phyloP scores from a whole-genome alignment of 2,329 filamentous ascomycete species.

The Uncinocarpus reesii region DNA sequence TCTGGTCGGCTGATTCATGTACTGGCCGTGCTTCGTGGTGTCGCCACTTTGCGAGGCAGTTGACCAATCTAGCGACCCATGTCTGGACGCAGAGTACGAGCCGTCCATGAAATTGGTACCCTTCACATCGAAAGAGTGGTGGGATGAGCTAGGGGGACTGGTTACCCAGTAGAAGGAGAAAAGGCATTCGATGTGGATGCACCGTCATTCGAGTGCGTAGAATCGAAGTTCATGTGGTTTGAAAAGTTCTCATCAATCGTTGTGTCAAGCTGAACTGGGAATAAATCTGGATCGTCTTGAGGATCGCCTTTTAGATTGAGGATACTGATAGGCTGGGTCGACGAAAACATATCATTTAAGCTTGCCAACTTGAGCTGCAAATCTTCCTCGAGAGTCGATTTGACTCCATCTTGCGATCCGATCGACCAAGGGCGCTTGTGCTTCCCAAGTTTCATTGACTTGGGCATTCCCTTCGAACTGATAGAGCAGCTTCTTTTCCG shows the following conservation, averaged over 20 bases:
- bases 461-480: constrained; percentile 26
- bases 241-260: constrained; percentile 24
- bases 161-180: constrained; percentile 34
- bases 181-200: constrained; percentile 27
- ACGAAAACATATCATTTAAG: constrained; percentile 41
- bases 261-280: constrained; percentile 30
- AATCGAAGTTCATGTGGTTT: constrained; percentile 25
- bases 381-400: constrained; percentile 35
- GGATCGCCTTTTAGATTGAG: constrained; percentile 36
- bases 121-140: constrained; percentile 18
- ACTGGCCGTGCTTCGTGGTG: constrained; percentile 15
- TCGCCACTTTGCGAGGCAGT: constrained; percentile 19
- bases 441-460: constrained; percentile 49
- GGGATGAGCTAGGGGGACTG: constrained; percentile 32
- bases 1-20: constrained; percentile 25
- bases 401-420: constrained; percentile 46
- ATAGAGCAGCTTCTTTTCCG: constrained; percentile 49
- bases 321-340: constrained; percentile 33
- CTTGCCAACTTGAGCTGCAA: constrained; percentile 35
- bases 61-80: constrained; percentile 22
- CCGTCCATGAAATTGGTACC: constrained; percentile 17
- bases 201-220: constrained; percentile 25
- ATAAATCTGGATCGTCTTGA: constrained; percentile 38
- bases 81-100: constrained; percentile 20
- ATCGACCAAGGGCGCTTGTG: constrained; percentile 95